Evolutionary conservation across 2,329 filamentous ascomycete species (phyloP), one percentile per base, ranked within the genome.

Genomic region (Fusarium euwallaceae): DNA sequence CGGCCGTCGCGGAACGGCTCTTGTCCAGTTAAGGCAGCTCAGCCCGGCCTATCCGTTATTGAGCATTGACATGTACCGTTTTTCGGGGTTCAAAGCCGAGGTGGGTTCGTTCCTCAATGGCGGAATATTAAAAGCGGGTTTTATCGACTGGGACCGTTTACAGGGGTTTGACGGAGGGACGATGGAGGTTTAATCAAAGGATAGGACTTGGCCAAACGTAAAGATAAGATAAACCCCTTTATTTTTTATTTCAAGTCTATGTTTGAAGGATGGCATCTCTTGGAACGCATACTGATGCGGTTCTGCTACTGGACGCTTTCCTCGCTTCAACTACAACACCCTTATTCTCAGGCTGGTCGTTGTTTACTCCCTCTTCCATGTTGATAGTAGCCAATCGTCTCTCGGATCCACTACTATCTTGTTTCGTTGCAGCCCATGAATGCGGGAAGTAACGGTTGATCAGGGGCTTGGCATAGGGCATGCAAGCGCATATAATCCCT

Each of bases 401-500:
- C 24, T 22, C 37, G 7, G 58, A 66, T 17, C 45, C 58, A 14
- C 20, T 55, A 9, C 61, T 51, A 9, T 9, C 43, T 4, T 53
- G 16, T 9, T 53, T 24, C 10, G 48, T 22, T 39, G 34, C 17
- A 16, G 27, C 24, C 65, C 65, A 64, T 14, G 56, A 29, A 6
- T 34, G 27, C 5, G 59, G 59, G 11, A 67, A 58, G 17, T 45
- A 64, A 11, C 45, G 62, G 8, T n/a, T 43, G 4, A 66, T 20
- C 6, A 70, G 43, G 3, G 70, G 36, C 17, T 51, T 66, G 4
- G 70, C 29, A n/a, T 68, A 72, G 3, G 70, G 70, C 20, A 72
- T 32, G 32, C 67, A 72, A n/a, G 70, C 70, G 12, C 67, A 72
- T 6, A 70, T 64, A 3, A 72, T 29, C 5, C 70, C 67, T 37